Conservation (phyloP, 805 yeast genomes). For the Spathaspora girioi region DNA sequence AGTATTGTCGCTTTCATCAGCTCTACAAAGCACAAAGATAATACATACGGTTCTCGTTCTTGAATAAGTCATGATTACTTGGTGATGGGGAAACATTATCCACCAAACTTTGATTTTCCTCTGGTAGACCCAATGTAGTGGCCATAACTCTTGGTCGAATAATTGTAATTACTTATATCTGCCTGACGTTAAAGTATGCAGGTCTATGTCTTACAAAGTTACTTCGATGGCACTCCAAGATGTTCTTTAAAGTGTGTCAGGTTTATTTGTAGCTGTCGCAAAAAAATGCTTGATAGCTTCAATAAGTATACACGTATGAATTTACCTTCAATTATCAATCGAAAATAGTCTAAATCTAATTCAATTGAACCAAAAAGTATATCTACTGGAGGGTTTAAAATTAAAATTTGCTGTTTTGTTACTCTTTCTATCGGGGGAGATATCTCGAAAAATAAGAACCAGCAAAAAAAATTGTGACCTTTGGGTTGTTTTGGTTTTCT, state of each 20-base stretch:
- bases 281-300: neutral
- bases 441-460: neutral
- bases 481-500: neutral
- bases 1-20: slow-evolving; percentile 8
- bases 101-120: slow-evolving; percentile 8
- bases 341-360: neutral
- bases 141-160: neutral
- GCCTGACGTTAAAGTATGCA: neutral
- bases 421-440: neutral
- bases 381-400: too few species aligned
- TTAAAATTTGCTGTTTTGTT: neutral
- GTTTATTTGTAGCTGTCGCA: neutral
- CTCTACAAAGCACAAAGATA: neutral
- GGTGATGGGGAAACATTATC: slow-evolving; percentile 7
- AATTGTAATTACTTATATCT: neutral
- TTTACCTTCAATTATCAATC: neutral
- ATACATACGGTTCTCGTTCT: slow-evolving; percentile 26
- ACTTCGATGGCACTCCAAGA: too few species aligned
- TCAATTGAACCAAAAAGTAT: too few species aligned
- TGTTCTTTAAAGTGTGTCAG: too few species aligned
- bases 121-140: slow-evolving; percentile 1
- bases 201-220: neutral
- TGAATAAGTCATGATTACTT: slow-evolving; percentile 16
- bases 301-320: neutral
- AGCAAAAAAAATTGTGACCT: neutral